These are phyloP conservation scores for Venturiaceae sp. DNA, from an alignment of 2,329 filamentous ascomycete genomes.

Conservation along the genomic window DNA sequence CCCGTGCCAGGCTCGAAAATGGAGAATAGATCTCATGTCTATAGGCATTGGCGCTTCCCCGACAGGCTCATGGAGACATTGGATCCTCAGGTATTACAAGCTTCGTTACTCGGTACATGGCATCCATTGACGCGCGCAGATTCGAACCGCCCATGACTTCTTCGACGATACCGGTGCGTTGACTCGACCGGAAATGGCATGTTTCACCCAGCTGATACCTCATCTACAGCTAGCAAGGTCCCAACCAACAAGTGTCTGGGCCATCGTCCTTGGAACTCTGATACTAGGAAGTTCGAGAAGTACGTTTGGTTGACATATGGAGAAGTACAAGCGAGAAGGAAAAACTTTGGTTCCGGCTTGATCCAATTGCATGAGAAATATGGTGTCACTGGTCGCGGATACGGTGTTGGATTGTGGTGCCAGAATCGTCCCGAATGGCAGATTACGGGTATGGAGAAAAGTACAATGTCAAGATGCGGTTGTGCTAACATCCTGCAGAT, in stretches of 20 bases:
- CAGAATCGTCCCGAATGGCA: slow-evolving; percentile 87
- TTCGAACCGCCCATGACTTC: slow-evolving; percentile 66
- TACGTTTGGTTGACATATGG: slow-evolving; percentile 80
- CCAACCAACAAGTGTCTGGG: slow-evolving; percentile 69
- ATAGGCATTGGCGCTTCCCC: slow-evolving; percentile 71
- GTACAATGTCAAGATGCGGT: neutral
- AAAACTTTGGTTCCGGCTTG: slow-evolving; percentile 77
- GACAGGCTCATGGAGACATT: slow-evolving; percentile 64
- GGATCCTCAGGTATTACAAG: slow-evolving; percentile 49
- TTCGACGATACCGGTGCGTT: slow-evolving; percentile 55
- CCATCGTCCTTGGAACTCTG: slow-evolving; percentile 66
- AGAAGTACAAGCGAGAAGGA: slow-evolving; percentile 67
- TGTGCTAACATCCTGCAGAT: slow-evolving; percentile 41
- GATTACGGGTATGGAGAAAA: slow-evolving; percentile 48
- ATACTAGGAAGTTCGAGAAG: slow-evolving; percentile 61
- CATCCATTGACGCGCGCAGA: slow-evolving; percentile 19
- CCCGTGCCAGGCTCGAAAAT: slow-evolving; percentile 64
- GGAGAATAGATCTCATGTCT: slow-evolving; percentile 64
- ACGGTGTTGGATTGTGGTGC: slow-evolving; percentile 75
- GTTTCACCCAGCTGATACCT: neutral
- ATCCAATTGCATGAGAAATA: slow-evolving; percentile 69
- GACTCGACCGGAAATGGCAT: neutral
- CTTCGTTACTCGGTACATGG: neutral
- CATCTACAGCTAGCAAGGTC: slow-evolving; percentile 18
- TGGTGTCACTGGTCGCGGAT: slow-evolving; percentile 56